These are phyloP conservation scores for Salisapilia sapeloensis DNA, from an alignment of 352 stramenopile genomes.

Conservation along the genomic window DNA sequence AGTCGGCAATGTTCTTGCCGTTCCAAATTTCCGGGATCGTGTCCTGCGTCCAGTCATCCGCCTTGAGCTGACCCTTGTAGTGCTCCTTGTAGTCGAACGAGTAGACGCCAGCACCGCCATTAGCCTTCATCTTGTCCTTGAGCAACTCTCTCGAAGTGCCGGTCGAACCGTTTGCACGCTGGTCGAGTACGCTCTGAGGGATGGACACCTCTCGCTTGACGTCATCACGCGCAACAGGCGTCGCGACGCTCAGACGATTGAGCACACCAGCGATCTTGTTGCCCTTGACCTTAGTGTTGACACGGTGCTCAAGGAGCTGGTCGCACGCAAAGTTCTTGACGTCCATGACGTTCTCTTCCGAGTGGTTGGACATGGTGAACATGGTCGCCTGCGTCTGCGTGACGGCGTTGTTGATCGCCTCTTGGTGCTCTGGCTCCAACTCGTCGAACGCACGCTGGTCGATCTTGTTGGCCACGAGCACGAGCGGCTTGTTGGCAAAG, in stretches of 20 bases:
- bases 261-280: constrained; percentile 95
- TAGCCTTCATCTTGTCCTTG: constrained; percentile 86
- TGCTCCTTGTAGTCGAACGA: constrained; percentile 94
- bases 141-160: constrained; percentile 22
- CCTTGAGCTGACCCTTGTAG: constrained; percentile 90
- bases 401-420: constrained; percentile 67
- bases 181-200: constrained; percentile 81
- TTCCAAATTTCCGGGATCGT: constrained; percentile 99
- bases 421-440: constrained; percentile 55
- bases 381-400: constrained; percentile 79
- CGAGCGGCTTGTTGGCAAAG: constrained; percentile 98
- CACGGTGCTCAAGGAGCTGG: constrained; percentile 86
- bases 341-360: constrained; percentile 92
- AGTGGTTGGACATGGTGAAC: constrained; percentile 97
- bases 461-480: constrained; percentile 99
- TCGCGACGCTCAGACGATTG: constrained; percentile 91
- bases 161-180: constrained; percentile 37
- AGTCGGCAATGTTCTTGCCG: constrained; percentile 99
- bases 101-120: constrained; percentile 96
- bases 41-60: constrained; percentile 95
- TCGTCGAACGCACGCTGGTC: constrained; percentile 92
- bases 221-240: constrained; percentile 87
- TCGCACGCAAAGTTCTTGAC: constrained; percentile 94
- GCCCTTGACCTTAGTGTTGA: constrained; percentile 88
- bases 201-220: constrained; percentile 85